Percentiles rank a stretch among this genome's conserved stretches.
Conservation (phyloP, 768 basidiomycete species). For the Hericium rajendrae region DNA sequence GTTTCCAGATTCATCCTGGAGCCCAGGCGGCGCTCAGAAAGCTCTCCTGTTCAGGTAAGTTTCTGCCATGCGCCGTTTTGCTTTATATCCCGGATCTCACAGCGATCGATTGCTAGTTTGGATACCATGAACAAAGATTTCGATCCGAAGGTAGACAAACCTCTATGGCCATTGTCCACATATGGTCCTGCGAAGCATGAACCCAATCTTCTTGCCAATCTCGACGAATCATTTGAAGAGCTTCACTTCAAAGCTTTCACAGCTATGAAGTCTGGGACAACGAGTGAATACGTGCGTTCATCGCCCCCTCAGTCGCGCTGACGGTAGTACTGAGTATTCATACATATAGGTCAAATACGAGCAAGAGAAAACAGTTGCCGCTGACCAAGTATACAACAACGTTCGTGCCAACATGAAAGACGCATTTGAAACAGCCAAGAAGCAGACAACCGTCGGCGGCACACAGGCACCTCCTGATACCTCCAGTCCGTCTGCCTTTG, state of each 20-base stretch:
- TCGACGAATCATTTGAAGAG: constrained; percentile 74
- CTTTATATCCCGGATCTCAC: background rate
- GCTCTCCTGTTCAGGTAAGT: constrained; percentile 10
- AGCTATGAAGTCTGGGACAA: constrained; percentile 42
- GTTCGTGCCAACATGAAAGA: constrained; percentile 26
- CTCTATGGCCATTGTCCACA: constrained; percentile 69
- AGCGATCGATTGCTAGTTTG: constrained; percentile 28
- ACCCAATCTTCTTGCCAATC: constrained; percentile 45
- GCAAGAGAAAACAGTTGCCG: constrained; percentile 36
- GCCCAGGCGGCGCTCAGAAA: constrained; percentile 1
- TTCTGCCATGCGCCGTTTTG: background rate
- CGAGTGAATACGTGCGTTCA: constrained; percentile 57
- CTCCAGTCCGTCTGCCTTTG: background rate
- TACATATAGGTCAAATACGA: constrained; percentile 42
- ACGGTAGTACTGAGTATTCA: background rate
- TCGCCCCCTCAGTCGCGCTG: background rate
- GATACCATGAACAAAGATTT: constrained; percentile 57
- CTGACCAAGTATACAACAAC: constrained; percentile 40
- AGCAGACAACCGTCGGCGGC: constrained; percentile 26
- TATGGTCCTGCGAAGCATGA: constrained; percentile 72
- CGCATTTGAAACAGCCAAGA: constrained; percentile 40
- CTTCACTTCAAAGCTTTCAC: constrained; percentile 51
- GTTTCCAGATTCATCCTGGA: constrained; percentile 11
- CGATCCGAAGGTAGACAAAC: constrained; percentile 39
- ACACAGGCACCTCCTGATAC: background rate